Evolutionary conservation across 202 grass and related monocot genomes (phyloP).

Genomic region (Schoenoplectus tabernaemontani): DNA sequence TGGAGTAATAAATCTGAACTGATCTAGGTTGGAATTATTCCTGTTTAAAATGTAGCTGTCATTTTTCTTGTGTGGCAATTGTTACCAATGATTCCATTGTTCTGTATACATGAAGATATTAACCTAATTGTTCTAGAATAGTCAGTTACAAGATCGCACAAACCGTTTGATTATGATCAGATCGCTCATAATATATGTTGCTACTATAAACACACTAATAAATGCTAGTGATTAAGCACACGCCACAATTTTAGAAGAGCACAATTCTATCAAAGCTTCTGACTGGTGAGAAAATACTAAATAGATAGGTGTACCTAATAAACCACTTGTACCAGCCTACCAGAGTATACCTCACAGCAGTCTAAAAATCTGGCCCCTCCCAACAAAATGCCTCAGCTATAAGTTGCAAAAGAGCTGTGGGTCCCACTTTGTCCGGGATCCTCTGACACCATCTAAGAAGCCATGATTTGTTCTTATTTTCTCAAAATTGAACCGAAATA

Average conservation of each 20-base stretch:
- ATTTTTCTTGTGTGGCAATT: neutral
- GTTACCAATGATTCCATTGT: neutral
- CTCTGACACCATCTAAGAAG: neutral
- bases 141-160: no score
- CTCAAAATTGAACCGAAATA: neutral
- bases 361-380: neutral
- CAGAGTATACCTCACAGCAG: neutral
- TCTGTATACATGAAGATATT: neutral
- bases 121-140: neutral
- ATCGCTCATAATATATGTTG: neutral
- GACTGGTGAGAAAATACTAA: neutral
- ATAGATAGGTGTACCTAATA: conserved; percentile 4
- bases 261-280: neutral
- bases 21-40: neutral
- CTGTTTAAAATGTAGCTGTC: neutral
- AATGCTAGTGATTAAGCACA: neutral
- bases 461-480: neutral
- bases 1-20: neutral
- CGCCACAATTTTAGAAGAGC: neutral
- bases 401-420: neutral
- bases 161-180: neutral
- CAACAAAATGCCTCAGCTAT: neutral
- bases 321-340: neutral
- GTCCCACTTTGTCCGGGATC: neutral
- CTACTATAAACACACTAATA: neutral